A percentile compares a stretch with the other conserved stretches of the same genome.
phyloP scores from a whole-genome alignment of 1,284 basidiomycete species.

The Microbotryum scabiosae region DNA sequence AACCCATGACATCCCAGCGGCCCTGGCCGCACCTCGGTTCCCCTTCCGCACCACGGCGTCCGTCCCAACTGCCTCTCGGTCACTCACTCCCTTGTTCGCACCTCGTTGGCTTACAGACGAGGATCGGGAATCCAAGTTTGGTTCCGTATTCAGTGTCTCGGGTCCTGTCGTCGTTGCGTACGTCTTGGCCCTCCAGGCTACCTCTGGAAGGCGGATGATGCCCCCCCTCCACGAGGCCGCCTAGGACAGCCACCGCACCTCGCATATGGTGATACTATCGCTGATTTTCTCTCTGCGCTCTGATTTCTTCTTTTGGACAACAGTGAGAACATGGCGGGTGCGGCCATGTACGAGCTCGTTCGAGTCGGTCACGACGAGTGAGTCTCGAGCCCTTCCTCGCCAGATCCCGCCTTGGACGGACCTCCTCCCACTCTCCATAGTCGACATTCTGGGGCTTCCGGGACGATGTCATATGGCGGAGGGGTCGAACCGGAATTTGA shows the following conservation, averaged over 20 bases:
- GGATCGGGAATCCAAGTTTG: conserved; percentile 77
- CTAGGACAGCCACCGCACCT: too few species aligned
- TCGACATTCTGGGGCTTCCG: neutral
- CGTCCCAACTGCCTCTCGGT: neutral
- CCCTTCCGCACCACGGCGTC: neutral
- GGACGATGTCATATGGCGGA: neutral
- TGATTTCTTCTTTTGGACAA: neutral
- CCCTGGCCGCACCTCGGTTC: too few species aligned
- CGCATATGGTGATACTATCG: too few species aligned
- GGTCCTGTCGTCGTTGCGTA: conserved; percentile 87
- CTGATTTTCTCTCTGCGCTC: too few species aligned
- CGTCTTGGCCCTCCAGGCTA: conserved; percentile 1
- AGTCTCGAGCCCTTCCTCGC: neutral
- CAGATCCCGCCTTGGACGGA: neutral
- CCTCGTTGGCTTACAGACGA: conserved; percentile 53
- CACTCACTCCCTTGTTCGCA: neutral
- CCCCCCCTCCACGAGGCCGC: too few species aligned
- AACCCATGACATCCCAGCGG: too few species aligned
- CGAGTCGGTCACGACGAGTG: conserved; percentile 85
- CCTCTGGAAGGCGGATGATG: too few species aligned
- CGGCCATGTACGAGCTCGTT: conserved; percentile 90
- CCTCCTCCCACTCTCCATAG: too few species aligned
- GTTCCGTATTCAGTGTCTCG: conserved; percentile 86
- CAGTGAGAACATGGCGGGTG: conserved; percentile 82
- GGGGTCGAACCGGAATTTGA: neutral